A percentile compares a stretch with the other conserved stretches of the same genome.
phyloP scores from a whole-genome alignment of 2,329 filamentous ascomycete species.

The Fonsecaea erecta region DNA sequence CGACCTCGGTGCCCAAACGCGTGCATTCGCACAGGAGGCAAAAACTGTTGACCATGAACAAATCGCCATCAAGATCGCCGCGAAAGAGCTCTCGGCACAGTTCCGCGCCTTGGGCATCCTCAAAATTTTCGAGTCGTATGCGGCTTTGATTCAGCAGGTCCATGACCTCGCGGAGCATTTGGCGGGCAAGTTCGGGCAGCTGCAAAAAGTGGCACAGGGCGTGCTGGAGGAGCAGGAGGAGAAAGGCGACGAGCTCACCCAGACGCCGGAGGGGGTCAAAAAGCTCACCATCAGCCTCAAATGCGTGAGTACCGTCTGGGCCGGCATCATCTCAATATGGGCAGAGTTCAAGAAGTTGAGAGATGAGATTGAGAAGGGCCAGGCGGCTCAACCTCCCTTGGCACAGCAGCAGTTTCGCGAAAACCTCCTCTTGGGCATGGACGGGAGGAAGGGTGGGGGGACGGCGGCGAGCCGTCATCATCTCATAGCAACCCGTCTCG shows the following conservation, averaged over 20 bases:
- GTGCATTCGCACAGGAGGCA: background rate
- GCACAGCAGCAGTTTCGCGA: background rate
- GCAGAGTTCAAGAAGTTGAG: conserved; percentile 6
- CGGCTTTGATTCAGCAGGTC: background rate
- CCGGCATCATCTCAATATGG: conserved; percentile 10
- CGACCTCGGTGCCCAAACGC: conserved; percentile 2
- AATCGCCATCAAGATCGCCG: background rate
- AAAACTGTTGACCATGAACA: conserved; percentile 5
- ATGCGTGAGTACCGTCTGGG: conserved; percentile 22
- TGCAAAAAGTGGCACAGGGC: conserved; percentile 16
- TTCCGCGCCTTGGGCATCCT: background rate
- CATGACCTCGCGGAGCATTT: conserved; percentile 9
- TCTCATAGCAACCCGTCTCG: too few relatives aligned
- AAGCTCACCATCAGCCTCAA: conserved; percentile 24
- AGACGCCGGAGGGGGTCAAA: conserved; percentile 3
- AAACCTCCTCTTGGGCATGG: background rate
- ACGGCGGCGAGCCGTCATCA: background rate
- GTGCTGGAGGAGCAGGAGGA: conserved; percentile 20
- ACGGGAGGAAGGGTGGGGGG: background rate
- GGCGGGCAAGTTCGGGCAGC: conserved; percentile 15
- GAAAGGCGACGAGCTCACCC: conserved; percentile 5
- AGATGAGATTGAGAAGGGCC: background rate
- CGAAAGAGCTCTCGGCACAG: background rate
- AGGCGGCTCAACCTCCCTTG: background rate
- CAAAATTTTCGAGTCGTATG: background rate